phyloP scores from a whole-genome alignment of 345 rosid genomes.

The Alliaria petiolata region DNA sequence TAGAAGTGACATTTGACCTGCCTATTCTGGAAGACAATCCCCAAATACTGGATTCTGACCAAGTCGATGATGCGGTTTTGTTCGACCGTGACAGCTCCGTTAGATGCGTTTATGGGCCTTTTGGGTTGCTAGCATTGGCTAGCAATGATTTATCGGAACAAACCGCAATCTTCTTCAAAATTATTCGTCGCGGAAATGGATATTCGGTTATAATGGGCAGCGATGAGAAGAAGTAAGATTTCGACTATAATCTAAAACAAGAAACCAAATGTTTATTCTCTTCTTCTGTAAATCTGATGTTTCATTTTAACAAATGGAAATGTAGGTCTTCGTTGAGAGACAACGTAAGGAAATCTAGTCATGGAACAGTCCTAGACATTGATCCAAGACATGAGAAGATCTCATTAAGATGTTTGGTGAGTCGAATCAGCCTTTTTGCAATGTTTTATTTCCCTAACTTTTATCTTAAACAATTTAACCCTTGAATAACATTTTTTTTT shows the following conservation, averaged over 20 bases:
- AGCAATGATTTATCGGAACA: conserved; percentile 48
- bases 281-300: background rate
- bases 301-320: background rate
- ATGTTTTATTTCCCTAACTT: background rate
- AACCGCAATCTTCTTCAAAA: conserved; percentile 58
- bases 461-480: background rate
- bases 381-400: conserved; percentile 43
- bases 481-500: background rate
- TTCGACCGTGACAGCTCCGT: conserved; percentile 36
- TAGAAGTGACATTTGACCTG: conserved; percentile 48
- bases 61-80: conserved; percentile 39
- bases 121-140: conserved; percentile 60
- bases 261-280: background rate
- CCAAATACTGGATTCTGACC: conserved; percentile 29
- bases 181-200: conserved; percentile 38
- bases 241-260: background rate
- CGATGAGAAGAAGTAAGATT: conserved; percentile 19
- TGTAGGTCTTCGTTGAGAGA: conserved; percentile 48
- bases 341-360: conserved; percentile 31
- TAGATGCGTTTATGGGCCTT: conserved; percentile 51
- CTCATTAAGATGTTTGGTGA: conserved; percentile 55
- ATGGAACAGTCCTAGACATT: conserved; percentile 43
- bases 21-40: conserved; percentile 18
- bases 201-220: conserved; percentile 48
- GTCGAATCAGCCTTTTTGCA: background rate